Percentiles rank a stretch among this genome's conserved stretches.
Conservation (phyloP, 2,329 filamentous ascomycete genomes). For the Mollisia scopiformis region DNA sequence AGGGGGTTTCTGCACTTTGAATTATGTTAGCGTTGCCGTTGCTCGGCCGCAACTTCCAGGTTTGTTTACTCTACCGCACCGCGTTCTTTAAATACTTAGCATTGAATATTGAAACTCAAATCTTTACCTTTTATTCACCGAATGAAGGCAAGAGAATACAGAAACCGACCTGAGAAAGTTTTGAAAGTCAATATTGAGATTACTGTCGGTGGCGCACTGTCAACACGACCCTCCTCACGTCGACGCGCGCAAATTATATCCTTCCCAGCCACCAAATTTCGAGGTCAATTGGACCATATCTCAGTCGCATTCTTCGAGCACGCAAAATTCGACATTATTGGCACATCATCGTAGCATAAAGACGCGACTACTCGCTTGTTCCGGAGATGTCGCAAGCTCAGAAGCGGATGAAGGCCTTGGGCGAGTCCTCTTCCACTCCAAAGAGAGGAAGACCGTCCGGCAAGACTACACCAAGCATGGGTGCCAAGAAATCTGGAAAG, state of each 20-base stretch:
- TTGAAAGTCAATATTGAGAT: not conserved
- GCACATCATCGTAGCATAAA: not conserved
- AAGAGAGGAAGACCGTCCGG: slow-evolving; percentile 12
- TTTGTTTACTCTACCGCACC: no score
- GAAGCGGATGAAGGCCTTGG: slow-evolving; percentile 8
- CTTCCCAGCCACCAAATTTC: not conserved
- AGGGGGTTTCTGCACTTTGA: no score
- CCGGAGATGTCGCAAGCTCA: not conserved
- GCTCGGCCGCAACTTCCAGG: not conserved
- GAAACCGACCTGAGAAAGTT: no score
- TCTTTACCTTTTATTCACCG: no score
- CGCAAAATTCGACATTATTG: not conserved
- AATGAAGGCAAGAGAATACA: no score
- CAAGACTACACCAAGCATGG: slow-evolving; percentile 15
- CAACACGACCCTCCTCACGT: not conserved
- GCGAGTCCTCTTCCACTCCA: slow-evolving; percentile 16
- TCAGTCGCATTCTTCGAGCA: not conserved
- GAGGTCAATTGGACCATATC: not conserved
- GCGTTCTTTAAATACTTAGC: no score
- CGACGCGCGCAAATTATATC: not conserved
- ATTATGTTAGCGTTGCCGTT: no score
- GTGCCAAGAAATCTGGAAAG: slow-evolving; percentile 2
- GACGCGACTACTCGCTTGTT: not conserved
- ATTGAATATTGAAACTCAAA: no score
- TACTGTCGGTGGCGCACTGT: not conserved